Conservation (phyloP, 2,329 filamentous ascomycete genomes). For the Aureobasidium leucospermi region DNA sequence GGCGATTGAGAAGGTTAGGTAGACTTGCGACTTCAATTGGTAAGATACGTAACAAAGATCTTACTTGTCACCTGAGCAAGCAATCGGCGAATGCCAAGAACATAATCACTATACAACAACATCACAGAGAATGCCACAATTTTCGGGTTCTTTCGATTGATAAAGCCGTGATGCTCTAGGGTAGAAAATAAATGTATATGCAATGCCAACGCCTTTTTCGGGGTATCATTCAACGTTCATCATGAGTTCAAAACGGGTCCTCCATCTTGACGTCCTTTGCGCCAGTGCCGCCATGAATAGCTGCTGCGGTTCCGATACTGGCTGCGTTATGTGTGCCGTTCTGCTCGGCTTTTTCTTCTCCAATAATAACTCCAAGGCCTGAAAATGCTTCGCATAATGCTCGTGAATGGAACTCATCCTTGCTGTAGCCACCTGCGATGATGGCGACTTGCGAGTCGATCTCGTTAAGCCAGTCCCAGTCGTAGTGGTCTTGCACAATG, state of each 20-base stretch:
- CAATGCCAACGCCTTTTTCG: constrained; percentile 6
- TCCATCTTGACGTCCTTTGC: constrained; percentile 46
- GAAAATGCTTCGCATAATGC: constrained; percentile 85
- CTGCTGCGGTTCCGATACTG: constrained; percentile 22
- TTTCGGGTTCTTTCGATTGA: background rate
- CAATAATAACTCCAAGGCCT: constrained; percentile 79
- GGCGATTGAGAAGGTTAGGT: background rate
- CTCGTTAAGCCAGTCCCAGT: constrained; percentile 64
- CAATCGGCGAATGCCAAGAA: background rate
- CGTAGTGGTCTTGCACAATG: constrained; percentile 60
- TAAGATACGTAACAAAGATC: background rate
- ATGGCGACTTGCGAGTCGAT: constrained; percentile 59
- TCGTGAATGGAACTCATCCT: constrained; percentile 72
- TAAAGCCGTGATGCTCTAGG: background rate
- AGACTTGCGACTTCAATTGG: background rate
- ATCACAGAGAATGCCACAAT: background rate
- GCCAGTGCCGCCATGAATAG: constrained; percentile 45
- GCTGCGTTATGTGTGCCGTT: constrained; percentile 32
- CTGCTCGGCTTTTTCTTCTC: constrained; percentile 55
- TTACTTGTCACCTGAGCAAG: background rate
- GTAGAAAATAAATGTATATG: background rate
- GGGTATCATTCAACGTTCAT: constrained; percentile 17
- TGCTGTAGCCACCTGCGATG: constrained; percentile 73
- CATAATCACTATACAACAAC: background rate
- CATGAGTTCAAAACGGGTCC: constrained; percentile 30